These are phyloP conservation scores for Salix suchowensis DNA, from an alignment of 345 rosid species.

Conservation along the genomic window DNA sequence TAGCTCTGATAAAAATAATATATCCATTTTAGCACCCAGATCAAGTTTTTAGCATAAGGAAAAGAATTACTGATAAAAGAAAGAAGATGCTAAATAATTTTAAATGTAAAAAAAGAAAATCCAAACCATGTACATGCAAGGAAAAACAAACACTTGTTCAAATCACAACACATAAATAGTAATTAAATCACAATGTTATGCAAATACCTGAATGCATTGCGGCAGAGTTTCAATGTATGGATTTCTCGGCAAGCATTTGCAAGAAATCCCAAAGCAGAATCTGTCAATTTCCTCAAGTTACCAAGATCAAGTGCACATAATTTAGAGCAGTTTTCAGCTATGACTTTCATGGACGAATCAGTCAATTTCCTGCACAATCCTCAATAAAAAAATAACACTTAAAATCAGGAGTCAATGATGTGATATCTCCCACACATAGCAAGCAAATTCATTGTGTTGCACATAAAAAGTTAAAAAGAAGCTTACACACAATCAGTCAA, in stretches of 20 bases:
- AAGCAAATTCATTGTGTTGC: slow-evolving; percentile 6
- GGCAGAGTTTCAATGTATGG: slow-evolving; percentile 53
- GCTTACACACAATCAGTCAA: slow-evolving; percentile 67
- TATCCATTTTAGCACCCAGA: neutral
- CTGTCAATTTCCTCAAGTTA: slow-evolving; percentile 67
- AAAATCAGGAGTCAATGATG: neutral
- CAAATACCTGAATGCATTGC: slow-evolving; percentile 66
- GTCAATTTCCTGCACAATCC: slow-evolving; percentile 61
- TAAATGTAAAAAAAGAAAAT: no score
- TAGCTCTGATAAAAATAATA: no score
- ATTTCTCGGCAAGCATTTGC: slow-evolving; percentile 66
- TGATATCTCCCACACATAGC: neutral
- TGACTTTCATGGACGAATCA: slow-evolving; percentile 63
- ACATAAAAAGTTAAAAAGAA: neutral
- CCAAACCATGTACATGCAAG: neutral
- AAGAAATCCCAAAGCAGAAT: slow-evolving; percentile 69
- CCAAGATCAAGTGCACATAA: slow-evolving; percentile 58
- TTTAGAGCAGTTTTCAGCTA: slow-evolving; percentile 61
- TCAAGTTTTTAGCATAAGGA: neutral
- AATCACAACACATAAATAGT: neutral
- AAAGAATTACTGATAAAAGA: neutral
- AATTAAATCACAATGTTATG: neutral
- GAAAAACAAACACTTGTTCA: neutral
- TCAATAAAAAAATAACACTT: slow-evolving; percentile 8
- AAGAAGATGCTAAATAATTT: no score